phyloP scores from a whole-genome alignment of 768 basidiomycete genomes.

The Astraeus odoratus region DNA sequence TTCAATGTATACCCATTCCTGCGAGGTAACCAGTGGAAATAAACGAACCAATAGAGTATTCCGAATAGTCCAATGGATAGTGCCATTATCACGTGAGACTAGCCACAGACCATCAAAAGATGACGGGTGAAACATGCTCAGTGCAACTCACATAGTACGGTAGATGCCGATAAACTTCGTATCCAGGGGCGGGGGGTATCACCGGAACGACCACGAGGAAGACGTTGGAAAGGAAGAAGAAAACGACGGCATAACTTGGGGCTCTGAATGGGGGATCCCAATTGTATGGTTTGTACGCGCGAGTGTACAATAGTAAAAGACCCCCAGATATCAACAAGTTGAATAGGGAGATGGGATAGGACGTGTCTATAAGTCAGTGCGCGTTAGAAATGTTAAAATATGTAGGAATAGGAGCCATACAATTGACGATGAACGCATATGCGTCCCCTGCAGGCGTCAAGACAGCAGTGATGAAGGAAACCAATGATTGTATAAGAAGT shows the following conservation, averaged over 20 bases:
- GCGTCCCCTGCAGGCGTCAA: constrained; percentile 66
- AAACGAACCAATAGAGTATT: constrained; percentile 49
- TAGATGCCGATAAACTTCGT: constrained; percentile 46
- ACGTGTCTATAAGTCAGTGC: constrained; percentile 35
- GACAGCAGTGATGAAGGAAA: constrained; percentile 49
- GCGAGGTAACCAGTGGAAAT: constrained; percentile 44
- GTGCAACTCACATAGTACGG: constrained; percentile 58
- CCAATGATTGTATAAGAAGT: constrained; percentile 52
- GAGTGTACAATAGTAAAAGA: constrained; percentile 52
- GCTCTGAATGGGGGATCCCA: constrained; percentile 67
- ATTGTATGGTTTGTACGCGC: constrained; percentile 32
- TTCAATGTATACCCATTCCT: constrained; percentile 42
- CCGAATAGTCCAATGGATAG: constrained; percentile 43
- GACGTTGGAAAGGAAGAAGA: constrained; percentile 60
- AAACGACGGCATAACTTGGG: constrained; percentile 37
- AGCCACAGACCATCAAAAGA: background rate
- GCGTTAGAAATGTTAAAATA: background rate
- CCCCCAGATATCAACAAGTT: constrained; percentile 57
- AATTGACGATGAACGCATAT: constrained; percentile 61
- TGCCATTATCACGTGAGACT: constrained; percentile 48
- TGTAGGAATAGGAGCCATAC: constrained; percentile 30
- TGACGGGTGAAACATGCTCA: background rate
- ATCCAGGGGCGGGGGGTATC: constrained; percentile 50
- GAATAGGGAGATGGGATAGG: constrained; percentile 51
- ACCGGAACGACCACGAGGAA: constrained; percentile 59